Evolutionary conservation across 345 rosid species (phyloP).

Genomic region (Melaleuca alternifolia): DNA sequence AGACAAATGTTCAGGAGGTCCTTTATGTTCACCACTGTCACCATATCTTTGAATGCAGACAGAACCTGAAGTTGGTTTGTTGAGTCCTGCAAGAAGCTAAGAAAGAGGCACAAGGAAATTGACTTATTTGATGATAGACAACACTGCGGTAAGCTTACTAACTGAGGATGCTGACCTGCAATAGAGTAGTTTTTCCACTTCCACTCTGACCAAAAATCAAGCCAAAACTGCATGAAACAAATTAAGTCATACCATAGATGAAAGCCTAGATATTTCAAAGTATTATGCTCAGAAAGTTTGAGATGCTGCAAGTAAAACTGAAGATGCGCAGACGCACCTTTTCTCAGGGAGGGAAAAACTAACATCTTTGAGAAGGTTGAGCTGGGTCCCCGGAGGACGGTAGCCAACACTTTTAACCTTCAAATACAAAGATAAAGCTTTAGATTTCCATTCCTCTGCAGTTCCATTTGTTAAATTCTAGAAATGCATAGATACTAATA

Average conservation of each 20-base stretch:
- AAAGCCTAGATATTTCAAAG: not conserved
- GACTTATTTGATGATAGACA: not conserved
- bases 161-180: slow-evolving; percentile 41
- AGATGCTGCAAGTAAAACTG: not conserved
- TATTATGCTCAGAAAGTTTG: not conserved
- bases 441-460: not conserved
- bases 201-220: slow-evolving; percentile 95
- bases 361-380: slow-evolving; percentile 60
- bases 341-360: slow-evolving; percentile 70
- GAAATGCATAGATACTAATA: not conserved
- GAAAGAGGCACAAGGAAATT: not conserved
- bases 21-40: slow-evolving; percentile 38
- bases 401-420: slow-evolving; percentile 61
- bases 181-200: slow-evolving; percentile 89
- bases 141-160: not conserved
- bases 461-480: not conserved
- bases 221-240: slow-evolving; percentile 56
- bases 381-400: slow-evolving; percentile 74
- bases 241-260: not conserved
- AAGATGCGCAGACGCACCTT: slow-evolving; percentile 25
- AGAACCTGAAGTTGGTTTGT: slow-evolving; percentile 82
- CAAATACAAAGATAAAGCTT: not conserved
- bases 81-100: slow-evolving; percentile 90
- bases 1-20: slow-evolving; percentile 28
- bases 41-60: slow-evolving; percentile 59